Base-by-base conservation (phyloP, 2,329 filamentous ascomycete species). In the Magnaporthiopsis rhizophila region DNA sequence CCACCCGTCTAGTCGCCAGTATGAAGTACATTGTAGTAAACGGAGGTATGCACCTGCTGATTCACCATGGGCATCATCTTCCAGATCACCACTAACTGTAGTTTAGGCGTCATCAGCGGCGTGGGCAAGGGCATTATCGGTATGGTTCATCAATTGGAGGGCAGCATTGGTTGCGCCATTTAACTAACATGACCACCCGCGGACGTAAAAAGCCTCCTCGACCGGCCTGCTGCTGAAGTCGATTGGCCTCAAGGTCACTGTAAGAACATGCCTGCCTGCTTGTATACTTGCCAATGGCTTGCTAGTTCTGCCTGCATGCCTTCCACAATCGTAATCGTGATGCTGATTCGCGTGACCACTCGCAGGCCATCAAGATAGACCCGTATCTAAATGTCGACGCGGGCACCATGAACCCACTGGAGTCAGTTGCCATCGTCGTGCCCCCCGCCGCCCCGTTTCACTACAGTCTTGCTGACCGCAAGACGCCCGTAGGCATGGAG, bases 181-280 rank as follows among this genome's bases (percentile, higher is more conserved):
- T 24, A 26, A 24, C 61, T 26, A 15, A 12, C 21, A 50, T 62
- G 30, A 63, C 4, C 4, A 8, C 18, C 9, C 18, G 45, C 50
- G 57, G 30, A 30, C 11, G 24, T n/a, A 21, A 28, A 36, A 36
- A 65, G 64, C 64, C 61, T 65, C 64, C 34, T 65, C 68, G 63
- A 66, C 69, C 57, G 89, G 89, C 64, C 80, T 92, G 69, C 80
- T 95, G 68, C 85, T 95, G 70, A 94, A 95, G 82, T 91, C 90
- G 13, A 80, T 88, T 68, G 91, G 91, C 61, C 81, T 94, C 66
- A 92, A 89, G 78, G 89, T 91, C 65, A 83, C 79, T 68, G 86
- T 80, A 83, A 81, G 70, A 68, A 62, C 5, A 24, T 24, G 11
- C 32, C 89, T n/a, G 88, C 88, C 65, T 86, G 84, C 61, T 89